Percentiles rank a stretch among this genome's conserved stretches.
These are phyloP conservation scores for Tremellales sp. DNA, from an alignment of 1,284 basidiomycete genomes.

Conservation along the genomic window DNA sequence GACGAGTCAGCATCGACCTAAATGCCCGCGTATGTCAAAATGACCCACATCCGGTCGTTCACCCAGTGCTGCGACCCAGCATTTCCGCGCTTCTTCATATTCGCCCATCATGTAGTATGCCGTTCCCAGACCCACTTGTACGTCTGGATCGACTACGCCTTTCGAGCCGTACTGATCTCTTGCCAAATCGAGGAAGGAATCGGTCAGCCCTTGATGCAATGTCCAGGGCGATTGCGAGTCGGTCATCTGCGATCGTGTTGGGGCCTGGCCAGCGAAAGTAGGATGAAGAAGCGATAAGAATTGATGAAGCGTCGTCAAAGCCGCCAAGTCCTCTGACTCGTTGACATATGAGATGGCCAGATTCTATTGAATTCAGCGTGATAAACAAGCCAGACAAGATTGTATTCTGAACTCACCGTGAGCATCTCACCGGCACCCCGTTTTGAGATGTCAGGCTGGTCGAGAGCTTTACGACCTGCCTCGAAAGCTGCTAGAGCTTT, in stretches of 20 bases:
- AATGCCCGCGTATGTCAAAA: neutral
- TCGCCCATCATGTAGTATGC: constrained; percentile 73
- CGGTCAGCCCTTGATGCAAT: constrained; percentile 73
- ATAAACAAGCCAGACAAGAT: too few relatives aligned
- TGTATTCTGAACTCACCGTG: constrained; percentile 62
- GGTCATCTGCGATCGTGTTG: constrained; percentile 22
- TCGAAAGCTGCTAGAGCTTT: constrained; percentile 56
- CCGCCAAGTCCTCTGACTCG: constrained; percentile 84
- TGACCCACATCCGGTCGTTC: constrained; percentile 62
- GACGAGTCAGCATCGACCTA: too few relatives aligned
- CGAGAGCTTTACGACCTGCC: constrained; percentile 71
- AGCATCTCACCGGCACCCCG: constrained; percentile 71
- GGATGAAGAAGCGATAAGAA: constrained; percentile 82
- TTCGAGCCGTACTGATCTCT: constrained; percentile 67
- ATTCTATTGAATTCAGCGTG: too few relatives aligned
- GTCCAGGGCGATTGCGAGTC: constrained; percentile 69
- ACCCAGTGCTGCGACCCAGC: constrained; percentile 80
- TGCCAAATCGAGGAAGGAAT: constrained; percentile 80
- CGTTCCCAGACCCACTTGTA: constrained; percentile 89
- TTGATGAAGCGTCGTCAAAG: constrained; percentile 79
- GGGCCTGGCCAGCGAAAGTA: constrained; percentile 49
- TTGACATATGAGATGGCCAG: constrained; percentile 97
- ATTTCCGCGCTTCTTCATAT: constrained; percentile 61
- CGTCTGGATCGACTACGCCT: constrained; percentile 74
- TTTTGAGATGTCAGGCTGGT: constrained; percentile 63